phyloP scores from a whole-genome alignment of 116 monocot genomes.

The Zostera marina region DNA sequence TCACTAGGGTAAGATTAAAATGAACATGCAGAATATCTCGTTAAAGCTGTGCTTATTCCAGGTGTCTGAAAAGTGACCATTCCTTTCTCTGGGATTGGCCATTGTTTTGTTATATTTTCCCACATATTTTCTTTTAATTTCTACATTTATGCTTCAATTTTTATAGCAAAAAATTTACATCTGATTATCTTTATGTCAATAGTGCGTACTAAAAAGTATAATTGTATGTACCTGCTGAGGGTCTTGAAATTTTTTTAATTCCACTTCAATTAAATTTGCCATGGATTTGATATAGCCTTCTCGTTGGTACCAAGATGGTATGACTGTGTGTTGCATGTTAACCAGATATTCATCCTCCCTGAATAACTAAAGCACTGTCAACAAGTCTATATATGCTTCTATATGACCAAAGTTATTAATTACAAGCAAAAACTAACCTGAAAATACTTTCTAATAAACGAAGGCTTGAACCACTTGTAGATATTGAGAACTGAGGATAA shows the following conservation, averaged over 20 bases:
- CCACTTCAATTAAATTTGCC: conserved; percentile 72
- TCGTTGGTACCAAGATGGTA: conserved; percentile 96
- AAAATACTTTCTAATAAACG: conserved; percentile 87
- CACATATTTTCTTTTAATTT: too few species aligned
- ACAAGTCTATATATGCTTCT: background rate
- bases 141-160: too few species aligned
- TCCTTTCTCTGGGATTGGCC: too few species aligned
- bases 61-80: too few species aligned
- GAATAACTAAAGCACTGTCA: conserved; percentile 14
- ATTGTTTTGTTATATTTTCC: too few species aligned
- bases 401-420: background rate
- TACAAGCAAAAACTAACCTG: conserved; percentile 31
- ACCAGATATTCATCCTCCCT: conserved; percentile 97
- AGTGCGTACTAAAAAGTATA: background rate
- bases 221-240: conserved; percentile 37
- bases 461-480: conserved; percentile 95
- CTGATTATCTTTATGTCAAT: background rate
- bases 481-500: conserved; percentile 96
- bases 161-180: too few species aligned
- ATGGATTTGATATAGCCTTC: conserved; percentile 94
- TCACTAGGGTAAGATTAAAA: too few species aligned
- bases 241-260: conserved; percentile 51
- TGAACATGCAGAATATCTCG: too few species aligned
- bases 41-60: too few species aligned
- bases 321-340: conserved; percentile 95